Base-by-base conservation (phyloP, 1,284 basidiomycete species). In the Leccinum fallax region DNA sequence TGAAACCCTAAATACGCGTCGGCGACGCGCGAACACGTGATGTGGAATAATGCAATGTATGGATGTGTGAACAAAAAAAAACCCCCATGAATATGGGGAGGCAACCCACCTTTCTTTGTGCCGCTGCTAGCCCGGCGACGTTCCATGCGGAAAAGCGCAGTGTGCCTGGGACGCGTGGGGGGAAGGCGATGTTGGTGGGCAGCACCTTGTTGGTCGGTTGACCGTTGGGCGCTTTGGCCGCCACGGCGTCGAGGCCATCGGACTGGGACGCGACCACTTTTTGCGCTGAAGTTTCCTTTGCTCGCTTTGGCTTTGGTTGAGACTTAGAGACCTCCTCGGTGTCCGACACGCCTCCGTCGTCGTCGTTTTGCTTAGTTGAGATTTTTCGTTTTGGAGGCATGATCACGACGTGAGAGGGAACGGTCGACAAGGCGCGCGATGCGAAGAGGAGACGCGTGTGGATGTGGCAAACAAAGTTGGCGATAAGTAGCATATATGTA, bases 151-250 rank as follows among this genome's bases (percentile, higher is more conserved):
- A 82, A 36, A 93, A 77, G n/a, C 90, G 81, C 38, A 85, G 64
- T 4, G 83, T 79, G 6, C 80, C 81, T 26, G 76, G 68, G 46
- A 59, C 68, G 62, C 83, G 82, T 9, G 79, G 76, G n/a, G 86
- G 81, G 69, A 92, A 88, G 13, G 72, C 63, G 55, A 93, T 85
- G 38, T 78, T 72, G n/a, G 77, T 80, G n/a, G 90, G 91, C 3
- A 93, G 67, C 1, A 83, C 81, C 71, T 86, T 91, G 74, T 93
- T 93, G 57, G 83, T 92, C 38, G 88, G 89, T 69, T 90, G 89
- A 0, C 78, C 77, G 61, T 82, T 84, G 49, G 74, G 66, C 15
- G 73, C 74, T 38, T 64, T 62, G 58, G 36, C 52, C n/a, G 40
- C 40, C 15, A n/a, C n/a, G 9, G n/a, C 9, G n/a, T 43, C 40